phyloP scores from a whole-genome alignment of 228 moss, liverwort and hornwort genomes.

The Sphagnum magellanicum region DNA sequence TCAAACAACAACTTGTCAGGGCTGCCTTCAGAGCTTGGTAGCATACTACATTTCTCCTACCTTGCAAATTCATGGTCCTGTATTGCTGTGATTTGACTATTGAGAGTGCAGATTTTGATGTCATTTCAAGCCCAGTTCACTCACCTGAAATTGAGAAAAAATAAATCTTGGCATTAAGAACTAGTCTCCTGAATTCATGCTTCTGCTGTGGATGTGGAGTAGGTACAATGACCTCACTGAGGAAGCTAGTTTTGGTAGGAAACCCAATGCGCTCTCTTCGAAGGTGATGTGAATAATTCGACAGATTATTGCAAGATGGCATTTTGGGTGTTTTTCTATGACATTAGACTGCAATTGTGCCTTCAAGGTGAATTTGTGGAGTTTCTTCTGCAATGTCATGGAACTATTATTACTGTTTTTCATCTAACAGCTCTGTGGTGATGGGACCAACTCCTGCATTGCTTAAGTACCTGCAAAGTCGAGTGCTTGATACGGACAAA shows the following conservation, averaged over 20 bases:
- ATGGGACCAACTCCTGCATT: conserved; percentile 84
- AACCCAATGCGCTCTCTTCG: conserved; percentile 86
- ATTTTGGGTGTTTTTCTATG: too few relatives aligned
- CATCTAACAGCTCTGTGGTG: conserved; percentile 53
- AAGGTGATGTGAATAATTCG: conserved; percentile 31
- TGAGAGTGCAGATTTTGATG: too few relatives aligned
- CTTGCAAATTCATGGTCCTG: not conserved
- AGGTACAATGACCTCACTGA: conserved; percentile 79
- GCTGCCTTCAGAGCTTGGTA: conserved; percentile 88
- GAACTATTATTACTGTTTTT: not conserved
- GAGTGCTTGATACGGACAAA: conserved; percentile 57
- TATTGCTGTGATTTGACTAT: too few relatives aligned
- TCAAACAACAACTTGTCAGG: conserved; percentile 91
- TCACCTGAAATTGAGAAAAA: too few relatives aligned
- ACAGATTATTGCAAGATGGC: too few relatives aligned
- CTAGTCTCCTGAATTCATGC: not conserved
- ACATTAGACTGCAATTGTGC: too few relatives aligned
- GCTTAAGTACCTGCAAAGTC: conserved; percentile 79
- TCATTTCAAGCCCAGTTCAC: too few relatives aligned
- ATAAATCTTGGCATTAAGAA: too few relatives aligned
- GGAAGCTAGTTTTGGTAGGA: conserved; percentile 78
- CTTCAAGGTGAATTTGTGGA: too few relatives aligned
- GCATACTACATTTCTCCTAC: not conserved
- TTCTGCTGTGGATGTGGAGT: not conserved
- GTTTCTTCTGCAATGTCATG: too few relatives aligned